Conservation (phyloP, 2,329 filamentous ascomycete genomes). For the Truncatella angustata region DNA sequence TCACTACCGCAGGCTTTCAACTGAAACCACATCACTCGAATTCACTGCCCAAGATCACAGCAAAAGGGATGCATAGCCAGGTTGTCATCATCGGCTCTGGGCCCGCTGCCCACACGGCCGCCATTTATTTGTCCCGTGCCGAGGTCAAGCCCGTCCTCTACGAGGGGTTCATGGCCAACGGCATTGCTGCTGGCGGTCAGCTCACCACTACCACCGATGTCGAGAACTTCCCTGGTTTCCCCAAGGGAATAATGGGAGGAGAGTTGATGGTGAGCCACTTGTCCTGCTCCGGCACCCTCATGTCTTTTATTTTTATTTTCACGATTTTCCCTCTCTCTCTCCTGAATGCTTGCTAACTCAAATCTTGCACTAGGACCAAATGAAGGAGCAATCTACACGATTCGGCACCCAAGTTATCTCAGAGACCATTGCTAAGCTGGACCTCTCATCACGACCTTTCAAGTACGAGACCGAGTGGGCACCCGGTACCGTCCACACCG, state of each 20-base stretch:
- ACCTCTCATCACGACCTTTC: conserved; percentile 82
- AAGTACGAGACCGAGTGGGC: conserved; percentile 90
- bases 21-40: conserved; percentile 34
- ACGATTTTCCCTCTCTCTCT: neutral
- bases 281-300: neutral
- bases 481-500: conserved; percentile 79
- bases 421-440: conserved; percentile 87
- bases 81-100: conserved; percentile 94
- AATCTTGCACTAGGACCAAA: conserved; percentile 61
- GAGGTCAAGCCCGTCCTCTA: conserved; percentile 95
- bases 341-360: neutral
- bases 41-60: conserved; percentile 32
- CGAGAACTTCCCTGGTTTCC: conserved; percentile 97
- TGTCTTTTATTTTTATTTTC: neutral
- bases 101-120: conserved; percentile 95
- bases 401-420: conserved; percentile 93
- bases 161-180: conserved; percentile 96
- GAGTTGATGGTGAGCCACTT: conserved; percentile 72
- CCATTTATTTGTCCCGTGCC: conserved; percentile 91
- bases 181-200: conserved; percentile 93
- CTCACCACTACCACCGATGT: conserved; percentile 97
- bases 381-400: conserved; percentile 85
- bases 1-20: conserved; percentile 63
- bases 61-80: conserved; percentile 82
- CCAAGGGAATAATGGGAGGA: conserved; percentile 79